Evolutionary conservation across 495 filamentous ascomycete genomes (phyloP).

Genomic region (Penicillium paxilli): DNA sequence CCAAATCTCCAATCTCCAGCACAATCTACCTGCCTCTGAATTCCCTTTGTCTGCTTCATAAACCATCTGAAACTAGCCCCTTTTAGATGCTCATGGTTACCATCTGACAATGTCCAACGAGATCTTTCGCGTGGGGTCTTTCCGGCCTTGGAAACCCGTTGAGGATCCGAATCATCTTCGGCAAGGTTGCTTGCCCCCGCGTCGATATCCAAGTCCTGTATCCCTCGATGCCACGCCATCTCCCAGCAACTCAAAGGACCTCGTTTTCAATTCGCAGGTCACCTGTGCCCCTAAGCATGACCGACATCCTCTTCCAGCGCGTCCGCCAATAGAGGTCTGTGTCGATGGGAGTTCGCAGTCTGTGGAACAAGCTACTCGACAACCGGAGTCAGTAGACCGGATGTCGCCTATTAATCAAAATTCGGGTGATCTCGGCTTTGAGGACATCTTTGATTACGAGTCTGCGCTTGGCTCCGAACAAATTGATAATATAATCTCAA

Average conservation of each 20-base stretch:
- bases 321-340: conserved; percentile 10
- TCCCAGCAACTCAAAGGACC: neutral
- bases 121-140: conserved; percentile 15
- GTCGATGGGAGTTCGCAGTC: conserved; percentile 6
- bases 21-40: neutral
- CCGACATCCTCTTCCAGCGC: conserved; percentile 11
- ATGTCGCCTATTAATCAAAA: neutral
- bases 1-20: neutral
- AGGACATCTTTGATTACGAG: neutral
- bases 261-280: neutral
- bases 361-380: conserved; percentile 1
- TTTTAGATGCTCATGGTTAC: neutral
- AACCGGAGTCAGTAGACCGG: neutral
- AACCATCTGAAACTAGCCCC: neutral
- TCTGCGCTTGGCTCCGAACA: neutral
- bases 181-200: neutral
- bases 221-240: conserved; percentile 10
- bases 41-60: neutral
- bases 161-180: conserved; percentile 7
- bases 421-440: neutral
- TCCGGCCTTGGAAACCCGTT: conserved; percentile 16
- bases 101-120: conserved; percentile 3
- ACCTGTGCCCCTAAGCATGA: neutral
- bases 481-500: neutral
- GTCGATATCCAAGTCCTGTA: conserved; percentile 19